phyloP scores from a whole-genome alignment of 805 yeast species.

The Brettanomyces naardenensis region DNA sequence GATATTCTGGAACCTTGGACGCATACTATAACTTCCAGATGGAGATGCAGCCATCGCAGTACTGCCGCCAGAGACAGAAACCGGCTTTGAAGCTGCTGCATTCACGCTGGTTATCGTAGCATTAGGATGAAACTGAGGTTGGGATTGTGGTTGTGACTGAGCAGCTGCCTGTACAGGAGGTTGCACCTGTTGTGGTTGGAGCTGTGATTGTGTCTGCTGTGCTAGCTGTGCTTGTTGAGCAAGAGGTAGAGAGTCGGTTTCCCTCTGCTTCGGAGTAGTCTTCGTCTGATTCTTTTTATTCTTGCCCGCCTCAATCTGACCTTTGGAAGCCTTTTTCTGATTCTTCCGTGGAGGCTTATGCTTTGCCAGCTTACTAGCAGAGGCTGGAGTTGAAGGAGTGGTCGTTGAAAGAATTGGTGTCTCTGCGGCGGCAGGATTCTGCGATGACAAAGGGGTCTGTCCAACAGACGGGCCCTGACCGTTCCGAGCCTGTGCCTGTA shows the following conservation, averaged over 20 bases:
- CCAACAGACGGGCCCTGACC: conserved; percentile 17
- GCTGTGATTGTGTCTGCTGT: background rate
- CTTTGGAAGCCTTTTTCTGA: conserved; percentile 7
- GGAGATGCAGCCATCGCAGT: conserved; percentile 11
- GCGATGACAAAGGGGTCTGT: conserved; percentile 9
- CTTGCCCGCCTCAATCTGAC: background rate
- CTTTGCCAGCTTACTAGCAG: conserved; percentile 9
- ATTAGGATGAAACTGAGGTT: conserved; percentile 11
- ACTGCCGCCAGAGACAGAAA: conserved; percentile 8
- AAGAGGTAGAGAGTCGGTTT: background rate
- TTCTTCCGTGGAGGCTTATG: conserved; percentile 1
- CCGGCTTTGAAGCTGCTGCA: conserved; percentile 34
- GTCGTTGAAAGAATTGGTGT: conserved; percentile 6
- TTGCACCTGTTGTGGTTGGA: background rate
- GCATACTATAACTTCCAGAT: conserved; percentile 25
- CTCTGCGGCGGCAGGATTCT: conserved; percentile 9
- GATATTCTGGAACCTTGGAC: conserved; percentile 54
- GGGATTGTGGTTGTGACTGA: conserved; percentile 6
- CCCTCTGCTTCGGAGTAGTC: too few species aligned
- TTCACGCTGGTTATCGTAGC: conserved; percentile 38
- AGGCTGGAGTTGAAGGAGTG: conserved; percentile 7
- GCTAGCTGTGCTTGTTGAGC: background rate
- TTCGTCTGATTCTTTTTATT: background rate
- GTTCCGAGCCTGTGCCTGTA: conserved; percentile 14
- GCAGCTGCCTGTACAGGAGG: background rate